Conservation (phyloP, 805 yeast species). For the Cyberlindnera mississippiensis region DNA sequence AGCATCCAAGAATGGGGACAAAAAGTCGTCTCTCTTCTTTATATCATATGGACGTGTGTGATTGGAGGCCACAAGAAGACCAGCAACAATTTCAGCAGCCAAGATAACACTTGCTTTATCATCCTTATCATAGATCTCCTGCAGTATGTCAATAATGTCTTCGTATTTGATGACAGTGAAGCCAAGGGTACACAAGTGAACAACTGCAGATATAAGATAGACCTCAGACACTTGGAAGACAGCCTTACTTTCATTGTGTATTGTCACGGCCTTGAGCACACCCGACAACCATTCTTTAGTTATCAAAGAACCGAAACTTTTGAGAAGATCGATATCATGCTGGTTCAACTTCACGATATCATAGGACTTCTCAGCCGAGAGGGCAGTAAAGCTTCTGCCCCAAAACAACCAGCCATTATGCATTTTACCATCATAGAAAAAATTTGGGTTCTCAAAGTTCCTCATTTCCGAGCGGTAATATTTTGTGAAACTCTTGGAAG, state of each 20-base stretch:
- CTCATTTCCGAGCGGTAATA: constrained; percentile 49
- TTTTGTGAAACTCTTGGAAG: constrained; percentile 34
- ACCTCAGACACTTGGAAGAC: constrained; percentile 66
- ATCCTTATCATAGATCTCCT: constrained; percentile 49
- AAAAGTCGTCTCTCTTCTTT: constrained; percentile 40
- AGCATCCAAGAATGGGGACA: constrained; percentile 39
- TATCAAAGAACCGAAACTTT: constrained; percentile 40
- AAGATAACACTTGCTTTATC: constrained; percentile 78
- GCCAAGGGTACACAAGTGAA: constrained; percentile 45
- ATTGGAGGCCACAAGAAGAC: constrained; percentile 50
- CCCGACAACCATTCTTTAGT: constrained; percentile 55
- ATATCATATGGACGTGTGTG: constrained; percentile 34
- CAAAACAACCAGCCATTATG: constrained; percentile 73
- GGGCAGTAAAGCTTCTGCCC: constrained; percentile 52
- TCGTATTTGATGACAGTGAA: constrained; percentile 40
- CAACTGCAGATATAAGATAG: constrained; percentile 46
- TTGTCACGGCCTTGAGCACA: constrained; percentile 48
- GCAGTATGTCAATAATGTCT: constrained; percentile 50
- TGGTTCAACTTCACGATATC: constrained; percentile 31
- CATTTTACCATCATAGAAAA: constrained; percentile 54
- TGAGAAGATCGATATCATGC: constrained; percentile 41
- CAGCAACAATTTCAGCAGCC: constrained; percentile 65
- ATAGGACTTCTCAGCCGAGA: constrained; percentile 30
- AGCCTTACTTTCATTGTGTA: constrained; percentile 66
- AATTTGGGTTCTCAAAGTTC: constrained; percentile 43